phyloP scores from a whole-genome alignment of 2,329 filamentous ascomycete species.

The Periconia macrospinosa region DNA sequence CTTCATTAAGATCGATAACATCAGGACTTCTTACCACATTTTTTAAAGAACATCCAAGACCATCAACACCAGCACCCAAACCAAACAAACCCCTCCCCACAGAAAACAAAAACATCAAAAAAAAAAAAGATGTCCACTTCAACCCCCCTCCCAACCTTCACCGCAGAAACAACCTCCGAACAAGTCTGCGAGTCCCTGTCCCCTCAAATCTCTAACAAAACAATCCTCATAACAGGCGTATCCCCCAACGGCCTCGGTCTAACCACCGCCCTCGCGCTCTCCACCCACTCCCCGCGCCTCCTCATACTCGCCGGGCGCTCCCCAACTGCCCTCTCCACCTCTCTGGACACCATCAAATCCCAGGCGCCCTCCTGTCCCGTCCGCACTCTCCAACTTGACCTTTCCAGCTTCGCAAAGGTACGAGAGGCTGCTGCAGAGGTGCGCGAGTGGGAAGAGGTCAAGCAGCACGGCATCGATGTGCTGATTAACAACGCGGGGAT shows the following conservation, averaged over 20 bases:
- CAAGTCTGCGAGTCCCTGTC: constrained; percentile 10
- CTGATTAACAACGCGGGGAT: constrained; percentile 44
- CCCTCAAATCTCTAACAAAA: constrained; percentile 11
- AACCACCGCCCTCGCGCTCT: constrained; percentile 8
- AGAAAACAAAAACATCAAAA: no score
- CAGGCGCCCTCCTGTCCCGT: constrained; percentile 31
- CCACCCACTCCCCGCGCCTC: constrained; percentile 10
- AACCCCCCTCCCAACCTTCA: constrained; percentile 1
- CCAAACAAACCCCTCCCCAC: no score
- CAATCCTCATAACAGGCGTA: constrained; percentile 34
- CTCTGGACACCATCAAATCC: constrained; percentile 32
- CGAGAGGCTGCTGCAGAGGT: constrained; percentile 31
- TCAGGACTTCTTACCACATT: no score
- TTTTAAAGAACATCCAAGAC: no score
- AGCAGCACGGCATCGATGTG: constrained; percentile 35
- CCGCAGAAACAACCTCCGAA: constrained; percentile 12
- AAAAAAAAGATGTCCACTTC: no score
- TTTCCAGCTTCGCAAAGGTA: constrained; percentile 30
- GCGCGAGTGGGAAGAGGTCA: constrained; percentile 17
- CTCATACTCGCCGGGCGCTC: constrained; percentile 41
- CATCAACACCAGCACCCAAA: no score
- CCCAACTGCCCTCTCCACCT: constrained; percentile 38
- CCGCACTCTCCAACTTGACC: constrained; percentile 32
- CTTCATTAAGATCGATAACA: no score
- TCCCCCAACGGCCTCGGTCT: constrained; percentile 13